Conservation (phyloP, 257 asterid genomes). For the Ilex aquifolium region DNA sequence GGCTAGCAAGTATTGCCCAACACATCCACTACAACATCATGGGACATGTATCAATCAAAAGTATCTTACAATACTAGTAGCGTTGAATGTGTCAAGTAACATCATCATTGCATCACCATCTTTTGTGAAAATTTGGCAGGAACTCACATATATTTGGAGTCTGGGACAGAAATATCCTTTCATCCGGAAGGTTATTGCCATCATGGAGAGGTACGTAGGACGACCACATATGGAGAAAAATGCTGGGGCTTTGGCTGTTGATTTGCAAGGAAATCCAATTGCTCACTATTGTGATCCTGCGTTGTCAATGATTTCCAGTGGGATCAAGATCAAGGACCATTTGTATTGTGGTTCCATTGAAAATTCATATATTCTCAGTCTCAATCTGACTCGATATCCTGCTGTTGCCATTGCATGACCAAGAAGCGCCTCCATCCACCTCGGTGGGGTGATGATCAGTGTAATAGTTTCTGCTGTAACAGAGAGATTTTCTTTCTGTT, state of each 20-base stretch:
- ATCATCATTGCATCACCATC: too few relatives aligned
- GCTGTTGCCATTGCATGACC: conserved; percentile 28
- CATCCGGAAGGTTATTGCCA: conserved; percentile 41
- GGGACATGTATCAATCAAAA: too few relatives aligned
- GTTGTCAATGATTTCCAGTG: conserved; percentile 26
- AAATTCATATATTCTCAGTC: conserved; percentile 44
- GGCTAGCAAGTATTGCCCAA: too few relatives aligned
- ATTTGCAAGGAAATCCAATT: conserved; percentile 64
- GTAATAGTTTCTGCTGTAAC: too few relatives aligned
- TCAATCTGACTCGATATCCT: conserved; percentile 45
- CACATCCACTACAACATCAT: too few relatives aligned
- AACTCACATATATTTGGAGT: conserved; percentile 14
- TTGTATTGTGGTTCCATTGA: conserved; percentile 49
- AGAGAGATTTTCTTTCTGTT: too few relatives aligned
- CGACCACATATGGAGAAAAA: conserved; percentile 30
- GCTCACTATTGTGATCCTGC: conserved; percentile 45
- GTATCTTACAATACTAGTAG: too few relatives aligned
- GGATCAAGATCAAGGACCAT: conserved; percentile 54
- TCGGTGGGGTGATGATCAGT: too few relatives aligned
- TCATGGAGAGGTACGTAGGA: conserved; percentile 30
- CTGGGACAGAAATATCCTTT: conserved; percentile 38
- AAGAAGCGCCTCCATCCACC: background rate
- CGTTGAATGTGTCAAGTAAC: too few relatives aligned
- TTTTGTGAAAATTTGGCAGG: conserved; percentile 33
- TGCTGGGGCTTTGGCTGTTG: conserved; percentile 56